Base-by-base conservation (phyloP, 2,329 filamentous ascomycete species). In the Colletotrichum sp. region DNA sequence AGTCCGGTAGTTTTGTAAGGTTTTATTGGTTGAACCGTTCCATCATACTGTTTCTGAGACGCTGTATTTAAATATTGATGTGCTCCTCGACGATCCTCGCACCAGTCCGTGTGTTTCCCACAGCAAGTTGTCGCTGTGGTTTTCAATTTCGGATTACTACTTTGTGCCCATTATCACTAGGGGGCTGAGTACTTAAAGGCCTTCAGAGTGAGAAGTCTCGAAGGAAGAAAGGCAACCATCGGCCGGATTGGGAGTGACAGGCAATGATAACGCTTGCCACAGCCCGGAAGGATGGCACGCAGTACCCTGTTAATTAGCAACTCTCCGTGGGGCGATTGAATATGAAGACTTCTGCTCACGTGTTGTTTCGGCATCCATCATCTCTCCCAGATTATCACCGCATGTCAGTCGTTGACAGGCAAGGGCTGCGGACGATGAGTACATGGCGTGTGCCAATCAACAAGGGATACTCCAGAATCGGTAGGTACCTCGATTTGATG, bases 391-490 rank as follows among this genome's bases (percentile, higher is more conserved):
- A 0, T 12, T 22, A 22, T 22, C 18, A 44, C 1, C 39, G 16
- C 39, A 18, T 7, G 34, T 7, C 34, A 36, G 34, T 32, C n/a
- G n/a, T n/a, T n/a, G n/a, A 32, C 1, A 32, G 30, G 10, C 30
- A 34, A n/a, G 39, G 8, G 39, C 39, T 3, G 16, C 5, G 8
- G 36, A 44, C 36, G 16, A 5, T 8, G 6, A 36, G 34, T 3
- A 16, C 8, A 9, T 5, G 36, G 16, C 2, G 5, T 3, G 10
- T 18, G 8, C 16, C 16, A 8, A 44, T 6, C 36, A 44, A 44
- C 0, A n/a, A 6, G 16, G 39, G 8, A 10, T 10, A 44, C 18
- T 44, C 0, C 39, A n/a, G 8, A 1, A 18, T n/a, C 18, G 9
- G 18, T n/a, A n/a, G 8, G 39, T n/a, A 3, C 5, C 39, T 18